phyloP scores from a whole-genome alignment of 1,284 basidiomycete genomes.

The Trametes hirsuta region DNA sequence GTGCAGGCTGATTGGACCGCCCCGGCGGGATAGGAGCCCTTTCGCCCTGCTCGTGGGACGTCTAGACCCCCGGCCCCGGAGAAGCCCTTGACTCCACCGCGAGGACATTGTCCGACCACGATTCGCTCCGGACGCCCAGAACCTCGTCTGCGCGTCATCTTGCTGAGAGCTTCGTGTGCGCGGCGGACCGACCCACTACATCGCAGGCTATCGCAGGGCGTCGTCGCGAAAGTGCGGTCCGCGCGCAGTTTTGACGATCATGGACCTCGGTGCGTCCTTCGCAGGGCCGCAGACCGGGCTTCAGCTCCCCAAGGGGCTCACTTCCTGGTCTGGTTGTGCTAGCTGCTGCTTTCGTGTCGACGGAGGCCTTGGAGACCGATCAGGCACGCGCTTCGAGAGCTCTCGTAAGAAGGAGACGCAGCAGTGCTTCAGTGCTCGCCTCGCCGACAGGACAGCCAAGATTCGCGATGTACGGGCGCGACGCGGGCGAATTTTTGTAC shows the following conservation, averaged over 20 bases:
- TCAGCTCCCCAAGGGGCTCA: too few species aligned
- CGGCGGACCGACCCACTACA: background rate
- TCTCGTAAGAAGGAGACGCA: background rate
- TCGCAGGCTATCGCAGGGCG: background rate
- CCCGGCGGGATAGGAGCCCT: background rate
- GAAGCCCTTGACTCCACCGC: conserved; percentile 9
- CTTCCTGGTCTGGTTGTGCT: background rate
- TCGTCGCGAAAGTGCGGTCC: background rate
- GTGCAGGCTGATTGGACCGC: conserved; percentile 6
- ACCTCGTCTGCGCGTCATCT: background rate
- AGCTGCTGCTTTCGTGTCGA: background rate
- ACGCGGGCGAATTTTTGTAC: conserved; percentile 8
- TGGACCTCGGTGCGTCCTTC: too few species aligned
- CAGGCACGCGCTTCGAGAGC: conserved; percentile 13
- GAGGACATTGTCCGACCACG: background rate
- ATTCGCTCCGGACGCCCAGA: background rate
- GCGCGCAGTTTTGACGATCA: background rate
- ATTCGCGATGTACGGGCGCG: conserved; percentile 3
- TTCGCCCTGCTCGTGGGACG: background rate
- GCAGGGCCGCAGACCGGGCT: too few species aligned
- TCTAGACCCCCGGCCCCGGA: conserved; percentile 6
- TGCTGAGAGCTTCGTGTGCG: background rate
- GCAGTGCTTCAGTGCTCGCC: background rate
- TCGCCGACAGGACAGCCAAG: background rate
- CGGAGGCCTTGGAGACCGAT: conserved; percentile 18